Percentiles rank a stretch among this genome's conserved stretches.
phyloP scores from a whole-genome alignment of 1,139 yeast species.

The Scheffersomyces illinoinensis region DNA sequence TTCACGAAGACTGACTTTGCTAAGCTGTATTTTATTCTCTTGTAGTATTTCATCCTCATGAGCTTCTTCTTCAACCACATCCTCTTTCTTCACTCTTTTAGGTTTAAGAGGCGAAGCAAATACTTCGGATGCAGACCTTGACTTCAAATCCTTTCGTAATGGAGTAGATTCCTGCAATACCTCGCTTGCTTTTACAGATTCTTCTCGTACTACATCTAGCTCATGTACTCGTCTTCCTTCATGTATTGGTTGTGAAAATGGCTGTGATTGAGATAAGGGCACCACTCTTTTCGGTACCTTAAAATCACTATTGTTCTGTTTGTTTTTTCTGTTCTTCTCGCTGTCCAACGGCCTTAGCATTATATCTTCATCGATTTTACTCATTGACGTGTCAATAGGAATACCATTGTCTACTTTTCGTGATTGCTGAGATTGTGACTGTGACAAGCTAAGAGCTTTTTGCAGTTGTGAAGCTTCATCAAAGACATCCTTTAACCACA shows the following conservation, averaged over 20 bases:
- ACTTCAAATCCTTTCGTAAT: neutral
- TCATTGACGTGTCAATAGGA: constrained; percentile 38
- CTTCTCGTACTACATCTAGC: constrained; percentile 5
- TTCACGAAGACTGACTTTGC: neutral
- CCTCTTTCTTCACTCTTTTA: constrained; percentile 4
- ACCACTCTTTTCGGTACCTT: constrained; percentile 46
- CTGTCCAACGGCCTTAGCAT: constrained; percentile 48
- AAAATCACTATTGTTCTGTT: constrained; percentile 32
- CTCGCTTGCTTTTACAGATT: constrained; percentile 6
- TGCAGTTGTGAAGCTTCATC: constrained; percentile 33
- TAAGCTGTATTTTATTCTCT: neutral
- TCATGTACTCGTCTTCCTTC: neutral
- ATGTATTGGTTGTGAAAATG: constrained; percentile 12
- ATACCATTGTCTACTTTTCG: constrained; percentile 53
- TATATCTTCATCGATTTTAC: constrained; percentile 46
- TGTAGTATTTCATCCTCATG: neutral
- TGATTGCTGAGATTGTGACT: constrained; percentile 66
- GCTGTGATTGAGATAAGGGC: constrained; percentile 45
- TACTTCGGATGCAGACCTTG: constrained; percentile 1
- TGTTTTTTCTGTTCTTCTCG: constrained; percentile 20
- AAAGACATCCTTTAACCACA: constrained; percentile 51
- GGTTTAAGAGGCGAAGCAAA: constrained; percentile 2
- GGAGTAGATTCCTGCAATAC: constrained; percentile 5
- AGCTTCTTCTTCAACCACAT: neutral
- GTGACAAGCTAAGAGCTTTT: constrained; percentile 61